phyloP scores from a whole-genome alignment of 108 stramenopile species.

The Cyclotella atomus region DNA sequence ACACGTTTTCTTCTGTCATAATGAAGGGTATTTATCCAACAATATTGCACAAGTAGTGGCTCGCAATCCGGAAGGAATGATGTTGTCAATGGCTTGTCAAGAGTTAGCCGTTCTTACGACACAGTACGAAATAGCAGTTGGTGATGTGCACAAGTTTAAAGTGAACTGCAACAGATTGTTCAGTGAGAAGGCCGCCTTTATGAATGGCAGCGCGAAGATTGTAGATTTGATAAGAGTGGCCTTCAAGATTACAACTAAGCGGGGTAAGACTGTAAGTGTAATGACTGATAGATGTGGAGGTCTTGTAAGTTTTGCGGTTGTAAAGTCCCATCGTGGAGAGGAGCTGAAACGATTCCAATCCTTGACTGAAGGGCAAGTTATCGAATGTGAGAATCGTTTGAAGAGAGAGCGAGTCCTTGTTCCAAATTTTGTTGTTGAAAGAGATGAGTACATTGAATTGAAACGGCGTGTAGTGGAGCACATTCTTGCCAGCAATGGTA shows the following conservation, averaged over 20 bases:
- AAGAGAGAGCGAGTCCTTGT: constrained; percentile 61
- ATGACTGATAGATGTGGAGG: constrained; percentile 88
- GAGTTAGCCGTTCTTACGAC: constrained; percentile 79
- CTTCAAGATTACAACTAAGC: constrained; percentile 69
- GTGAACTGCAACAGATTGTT: constrained; percentile 69
- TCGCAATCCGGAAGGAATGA: constrained; percentile 80
- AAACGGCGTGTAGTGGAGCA: constrained; percentile 61
- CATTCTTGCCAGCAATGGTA: constrained; percentile 28
- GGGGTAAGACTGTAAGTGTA: constrained; percentile 61
- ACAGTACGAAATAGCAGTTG: constrained; percentile 68
- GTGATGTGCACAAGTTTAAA: constrained; percentile 53
- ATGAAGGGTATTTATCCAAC: constrained; percentile 66
- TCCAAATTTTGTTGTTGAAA: constrained; percentile 81
- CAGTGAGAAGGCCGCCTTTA: constrained; percentile 55
- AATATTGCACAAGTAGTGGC: constrained; percentile 67
- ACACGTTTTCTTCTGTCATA: constrained; percentile 80
- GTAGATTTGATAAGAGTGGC: constrained; percentile 74
- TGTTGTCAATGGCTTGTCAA: constrained; percentile 87
- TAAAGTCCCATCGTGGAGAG: constrained; percentile 59
- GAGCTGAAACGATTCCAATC: constrained; percentile 65
- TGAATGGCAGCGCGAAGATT: constrained; percentile 29
- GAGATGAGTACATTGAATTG: constrained; percentile 76
- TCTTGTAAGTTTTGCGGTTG: constrained; percentile 72
- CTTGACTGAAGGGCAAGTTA: constrained; percentile 56
- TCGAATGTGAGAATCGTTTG: constrained; percentile 42